phyloP scores from a whole-genome alignment of 2,329 filamentous ascomycete genomes.

The Colletotrichum chlorophyti region DNA sequence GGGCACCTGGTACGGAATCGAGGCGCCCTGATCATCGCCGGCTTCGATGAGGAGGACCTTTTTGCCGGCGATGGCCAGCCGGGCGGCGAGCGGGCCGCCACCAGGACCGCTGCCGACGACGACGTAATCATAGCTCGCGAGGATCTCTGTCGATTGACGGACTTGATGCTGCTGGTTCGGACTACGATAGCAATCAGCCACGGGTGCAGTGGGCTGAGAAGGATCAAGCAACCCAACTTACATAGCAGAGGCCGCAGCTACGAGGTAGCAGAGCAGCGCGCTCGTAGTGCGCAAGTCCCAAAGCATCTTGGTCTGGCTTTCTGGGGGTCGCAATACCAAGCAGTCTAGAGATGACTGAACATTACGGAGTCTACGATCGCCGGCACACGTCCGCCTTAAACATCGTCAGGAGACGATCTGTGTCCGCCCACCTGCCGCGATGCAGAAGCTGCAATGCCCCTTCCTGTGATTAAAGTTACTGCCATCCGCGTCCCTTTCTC shows the following conservation, averaged over 20 bases:
- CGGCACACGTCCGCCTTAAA: neutral
- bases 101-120: conserved; percentile 64
- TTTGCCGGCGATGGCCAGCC: conserved; percentile 62
- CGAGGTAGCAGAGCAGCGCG: conserved; percentile 18
- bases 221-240: no score
- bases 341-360: neutral
- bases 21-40: conserved; percentile 58
- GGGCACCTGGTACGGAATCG: conserved; percentile 35
- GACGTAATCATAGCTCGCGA: conserved; percentile 59
- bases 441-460: neutral
- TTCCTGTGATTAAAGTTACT: conserved; percentile 13
- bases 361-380: neutral
- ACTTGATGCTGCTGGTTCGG: conserved; percentile 3
- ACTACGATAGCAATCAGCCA: neutral
- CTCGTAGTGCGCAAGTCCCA: conserved; percentile 4
- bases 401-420: neutral
- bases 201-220: no score
- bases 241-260: conserved; percentile 14
- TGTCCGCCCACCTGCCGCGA: neutral
- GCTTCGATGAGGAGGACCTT: conserved; percentile 66
- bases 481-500: neutral
- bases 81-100: conserved; percentile 60
- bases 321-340: neutral
- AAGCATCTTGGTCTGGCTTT: conserved; percentile 10
- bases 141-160: conserved; percentile 14